Evolutionary conservation across 176 grass and related monocot genomes (phyloP).

Genomic region (Urochloa ruziziensis): DNA sequence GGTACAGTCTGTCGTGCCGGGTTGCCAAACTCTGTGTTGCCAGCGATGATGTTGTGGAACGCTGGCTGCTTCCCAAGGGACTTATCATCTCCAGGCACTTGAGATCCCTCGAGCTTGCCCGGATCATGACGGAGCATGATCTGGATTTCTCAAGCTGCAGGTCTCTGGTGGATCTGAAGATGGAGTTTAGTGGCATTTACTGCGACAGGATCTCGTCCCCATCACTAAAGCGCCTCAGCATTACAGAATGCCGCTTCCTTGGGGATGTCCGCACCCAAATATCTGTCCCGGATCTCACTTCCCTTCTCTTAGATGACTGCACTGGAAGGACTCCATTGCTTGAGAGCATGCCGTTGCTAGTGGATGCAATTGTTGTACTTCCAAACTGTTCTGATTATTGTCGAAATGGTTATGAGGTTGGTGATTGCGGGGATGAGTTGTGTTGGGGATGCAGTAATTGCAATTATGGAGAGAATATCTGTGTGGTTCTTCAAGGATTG

Average conservation of each 20-base stretch:
- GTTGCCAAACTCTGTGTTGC: neutral
- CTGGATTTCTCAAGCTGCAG: neutral
- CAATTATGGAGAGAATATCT: neutral
- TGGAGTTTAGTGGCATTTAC: neutral
- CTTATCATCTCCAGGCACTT: neutral
- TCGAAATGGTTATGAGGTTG: neutral
- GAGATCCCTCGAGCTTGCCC: neutral
- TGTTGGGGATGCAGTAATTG: neutral
- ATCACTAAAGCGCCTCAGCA: neutral
- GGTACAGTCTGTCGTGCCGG: neutral
- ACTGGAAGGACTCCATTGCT: neutral
- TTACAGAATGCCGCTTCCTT: neutral
- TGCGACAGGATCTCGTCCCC: neutral
- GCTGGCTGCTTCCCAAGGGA: neutral
- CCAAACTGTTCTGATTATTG: neutral
- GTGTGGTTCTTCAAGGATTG: neutral
- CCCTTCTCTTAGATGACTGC: neutral
- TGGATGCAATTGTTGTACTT: neutral
- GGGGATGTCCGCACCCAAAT: neutral
- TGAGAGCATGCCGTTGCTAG: neutral
- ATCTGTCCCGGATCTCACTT: neutral
- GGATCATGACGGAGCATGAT: neutral
- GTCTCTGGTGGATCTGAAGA: neutral
- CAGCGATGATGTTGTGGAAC: neutral
- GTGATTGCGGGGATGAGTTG: neutral